Base-by-base conservation (phyloP, 768 basidiomycete genomes). In the Rhizopogon vulgaris region DNA sequence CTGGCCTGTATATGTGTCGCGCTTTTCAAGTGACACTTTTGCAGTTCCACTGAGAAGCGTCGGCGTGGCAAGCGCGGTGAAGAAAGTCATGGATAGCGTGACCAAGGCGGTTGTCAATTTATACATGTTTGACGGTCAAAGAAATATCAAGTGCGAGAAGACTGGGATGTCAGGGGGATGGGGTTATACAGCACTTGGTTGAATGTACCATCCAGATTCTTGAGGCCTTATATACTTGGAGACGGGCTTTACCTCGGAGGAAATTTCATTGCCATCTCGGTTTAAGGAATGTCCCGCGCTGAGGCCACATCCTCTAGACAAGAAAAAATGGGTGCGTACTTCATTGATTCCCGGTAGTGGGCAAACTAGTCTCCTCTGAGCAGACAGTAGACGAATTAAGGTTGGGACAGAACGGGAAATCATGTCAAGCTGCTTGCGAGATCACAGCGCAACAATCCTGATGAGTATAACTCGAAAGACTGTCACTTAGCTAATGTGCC, bases 41-140 rank as follows among this genome's bases (percentile, higher is more conserved):
- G 63, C 61, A 25, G 59, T 58, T 48, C 59, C 64, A 38, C 38
- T 32, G 4, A 22, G 63, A 62, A 46, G 65, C 59, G 58, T 68
- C 59, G 54, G 64, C 7, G 76, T 68, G n/a, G 79, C 79, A 52
- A 77, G 58, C 38, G 65, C 62, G 46, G 72, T 55, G 52, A 76
- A 58, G 53, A 78, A 40, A 57, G 74, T 69, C 49, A 73, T 63
- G 62, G 76, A 69, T 60, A 83, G 56, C 27, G 73, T 61, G 54
- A 65, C 51, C 49, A 75, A 51, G 49, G 72, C 32, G 60, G 63
- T 46, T n/a, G 47, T 45, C 24, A 59, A 9, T n/a, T 17, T 52
- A 58, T 49, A 43, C 66, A 68, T 68, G 1, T 14, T 22, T 51
- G 52, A 17, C 36, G 30, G 22, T 46, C 11, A 30, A 12, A 34